These are phyloP conservation scores for Podochytrium sp. DNA, from an alignment of 192 early-diverging fungal genomes.

Conservation along the genomic window DNA sequence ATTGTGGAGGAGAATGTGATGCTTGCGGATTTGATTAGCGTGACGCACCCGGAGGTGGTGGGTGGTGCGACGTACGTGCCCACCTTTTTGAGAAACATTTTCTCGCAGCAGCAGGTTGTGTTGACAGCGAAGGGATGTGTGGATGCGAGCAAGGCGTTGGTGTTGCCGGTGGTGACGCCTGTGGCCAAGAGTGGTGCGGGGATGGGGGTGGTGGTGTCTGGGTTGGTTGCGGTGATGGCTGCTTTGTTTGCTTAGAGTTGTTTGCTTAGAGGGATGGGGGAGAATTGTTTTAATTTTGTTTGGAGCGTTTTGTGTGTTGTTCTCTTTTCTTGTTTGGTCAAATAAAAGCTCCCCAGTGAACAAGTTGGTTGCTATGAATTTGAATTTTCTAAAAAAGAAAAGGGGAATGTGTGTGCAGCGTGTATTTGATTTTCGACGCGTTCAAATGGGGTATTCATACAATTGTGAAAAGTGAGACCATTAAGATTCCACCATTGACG, in stretches of 20 bases:
- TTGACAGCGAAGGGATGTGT: conserved; percentile 26
- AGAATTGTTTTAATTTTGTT: no score
- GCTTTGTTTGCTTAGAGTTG: no score
- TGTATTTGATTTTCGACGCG: no score
- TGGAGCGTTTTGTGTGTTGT: conserved; percentile 36
- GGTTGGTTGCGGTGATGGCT: not conserved
- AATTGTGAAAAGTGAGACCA: no score
- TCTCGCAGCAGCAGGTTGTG: not conserved
- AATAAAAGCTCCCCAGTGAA: no score
- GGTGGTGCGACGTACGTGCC: conserved; percentile 19
- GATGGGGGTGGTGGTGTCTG: not conserved
- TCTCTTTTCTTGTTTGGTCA: no score
- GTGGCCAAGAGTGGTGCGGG: not conserved
- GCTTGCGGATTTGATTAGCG: conserved; percentile 34
- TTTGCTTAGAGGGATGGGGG: no score
- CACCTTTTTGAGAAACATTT: conserved; percentile 38
- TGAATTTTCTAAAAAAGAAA: no score
- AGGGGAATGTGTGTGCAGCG: no score
- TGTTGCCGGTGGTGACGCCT: conserved; percentile 2
- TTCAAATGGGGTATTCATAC: no score
- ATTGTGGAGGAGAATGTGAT: conserved; percentile 36
- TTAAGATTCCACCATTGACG: no score
- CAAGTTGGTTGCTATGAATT: no score
- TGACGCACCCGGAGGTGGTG: conserved; percentile 24
- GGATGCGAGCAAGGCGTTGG: conserved; percentile 3